Conservation (phyloP, 2,329 filamentous ascomycete species). For the Cercospora beticola region DNA sequence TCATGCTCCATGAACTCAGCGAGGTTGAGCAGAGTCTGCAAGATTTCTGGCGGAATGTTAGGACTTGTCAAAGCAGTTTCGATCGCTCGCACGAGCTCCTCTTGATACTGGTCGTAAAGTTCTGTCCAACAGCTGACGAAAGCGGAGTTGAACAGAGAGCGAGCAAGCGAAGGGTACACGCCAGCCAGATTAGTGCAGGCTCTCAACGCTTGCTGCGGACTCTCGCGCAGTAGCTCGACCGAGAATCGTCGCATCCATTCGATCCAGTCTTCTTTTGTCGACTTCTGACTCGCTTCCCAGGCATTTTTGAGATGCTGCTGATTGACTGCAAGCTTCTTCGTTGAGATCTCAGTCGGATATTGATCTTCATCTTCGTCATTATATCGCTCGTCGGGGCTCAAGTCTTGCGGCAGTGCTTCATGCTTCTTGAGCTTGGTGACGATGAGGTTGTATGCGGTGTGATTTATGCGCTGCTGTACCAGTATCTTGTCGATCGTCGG, state of each 20-base stretch:
- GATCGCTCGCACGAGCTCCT: conserved; percentile 92
- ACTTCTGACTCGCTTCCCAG: conserved; percentile 96
- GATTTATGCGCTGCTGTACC: conserved; percentile 74
- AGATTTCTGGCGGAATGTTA: conserved; percentile 91
- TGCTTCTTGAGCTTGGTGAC: conserved; percentile 92
- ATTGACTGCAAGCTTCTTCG: conserved; percentile 95
- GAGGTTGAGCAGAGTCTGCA: conserved; percentile 90
- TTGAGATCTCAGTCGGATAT: conserved; percentile 76
- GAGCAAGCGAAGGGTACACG: conserved; percentile 85
- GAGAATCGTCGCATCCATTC: conserved; percentile 98
- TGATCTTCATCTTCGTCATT: conserved; percentile 69
- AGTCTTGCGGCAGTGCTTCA: conserved; percentile 89
- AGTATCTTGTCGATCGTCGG: conserved; percentile 87
- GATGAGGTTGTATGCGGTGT: conserved; percentile 88
- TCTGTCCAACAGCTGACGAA: conserved; percentile 99
- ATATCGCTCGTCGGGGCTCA: conserved; percentile 83
- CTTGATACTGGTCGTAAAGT: conserved; percentile 93
- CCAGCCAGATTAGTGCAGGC: conserved; percentile 90
- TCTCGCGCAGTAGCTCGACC: conserved; percentile 90
- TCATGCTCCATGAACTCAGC: conserved; percentile 99
- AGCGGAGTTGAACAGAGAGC: conserved; percentile 95
- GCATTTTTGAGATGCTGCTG: conserved; percentile 95
- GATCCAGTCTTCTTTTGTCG: conserved; percentile 97
- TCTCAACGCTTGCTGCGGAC: conserved; percentile 88
- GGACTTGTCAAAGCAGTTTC: conserved; percentile 93